Evolutionary conservation across 345 rosid genomes (phyloP).

Genomic region (Ceriops tagal): DNA sequence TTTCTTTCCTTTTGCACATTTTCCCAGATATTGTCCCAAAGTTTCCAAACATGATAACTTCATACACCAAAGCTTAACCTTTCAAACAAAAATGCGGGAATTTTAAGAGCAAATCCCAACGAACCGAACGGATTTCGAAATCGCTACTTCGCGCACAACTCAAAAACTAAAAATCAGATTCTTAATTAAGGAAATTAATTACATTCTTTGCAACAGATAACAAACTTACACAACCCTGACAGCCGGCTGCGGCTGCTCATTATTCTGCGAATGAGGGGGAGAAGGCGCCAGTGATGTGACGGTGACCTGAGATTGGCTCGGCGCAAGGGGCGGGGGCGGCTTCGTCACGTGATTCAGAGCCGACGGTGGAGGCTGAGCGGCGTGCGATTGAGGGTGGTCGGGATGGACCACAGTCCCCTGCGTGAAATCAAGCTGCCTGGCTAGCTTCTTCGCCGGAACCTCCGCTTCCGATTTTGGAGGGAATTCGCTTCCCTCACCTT

Average conservation of each 20-base stretch:
- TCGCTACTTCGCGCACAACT: not conserved
- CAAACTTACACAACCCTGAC: conserved; percentile 57
- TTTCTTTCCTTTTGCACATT: no score
- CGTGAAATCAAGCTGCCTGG: conserved; percentile 94
- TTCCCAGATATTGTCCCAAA: not conserved
- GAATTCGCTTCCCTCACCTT: conserved; percentile 66
- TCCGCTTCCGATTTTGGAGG: conserved; percentile 47
- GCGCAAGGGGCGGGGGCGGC: not conserved
- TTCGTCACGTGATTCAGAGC: conserved; percentile 8
- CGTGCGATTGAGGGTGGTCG: conserved; percentile 47
- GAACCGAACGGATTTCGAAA: not conserved
- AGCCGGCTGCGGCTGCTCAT: conserved; percentile 34
- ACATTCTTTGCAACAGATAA: not conserved
- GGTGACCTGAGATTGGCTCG: conserved; percentile 20
- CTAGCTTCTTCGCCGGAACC: conserved; percentile 64
- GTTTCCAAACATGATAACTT: conserved; percentile 3
- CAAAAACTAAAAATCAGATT: not conserved
- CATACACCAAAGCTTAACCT: not conserved
- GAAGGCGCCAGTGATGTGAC: conserved; percentile 15
- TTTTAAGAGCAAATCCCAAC: not conserved
- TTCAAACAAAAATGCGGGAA: not conserved
- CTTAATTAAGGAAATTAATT: not conserved
- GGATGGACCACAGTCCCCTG: conserved; percentile 43
- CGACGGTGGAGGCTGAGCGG: conserved; percentile 18
- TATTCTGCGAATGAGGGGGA: conserved; percentile 25